Evolutionary conservation across 768 basidiomycete genomes (phyloP).

Genomic region (Serendipita sp.): DNA sequence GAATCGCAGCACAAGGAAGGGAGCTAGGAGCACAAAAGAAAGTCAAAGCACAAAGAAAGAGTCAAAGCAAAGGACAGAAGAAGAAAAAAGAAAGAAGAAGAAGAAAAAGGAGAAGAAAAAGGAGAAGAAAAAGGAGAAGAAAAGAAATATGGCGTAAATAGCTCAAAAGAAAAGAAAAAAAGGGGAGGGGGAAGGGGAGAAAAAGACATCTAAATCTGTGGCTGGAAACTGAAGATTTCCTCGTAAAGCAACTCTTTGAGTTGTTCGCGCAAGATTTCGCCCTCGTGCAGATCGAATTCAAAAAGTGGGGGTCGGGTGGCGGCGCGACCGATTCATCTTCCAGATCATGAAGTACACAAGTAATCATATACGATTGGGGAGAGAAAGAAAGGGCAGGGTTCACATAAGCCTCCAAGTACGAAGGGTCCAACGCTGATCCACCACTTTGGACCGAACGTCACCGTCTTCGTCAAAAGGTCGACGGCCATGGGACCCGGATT

Average conservation of each 20-base stretch:
- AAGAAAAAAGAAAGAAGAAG: not conserved
- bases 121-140: not conserved
- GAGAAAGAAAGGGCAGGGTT: too few relatives aligned
- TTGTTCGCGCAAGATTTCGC: conserved; percentile 58
- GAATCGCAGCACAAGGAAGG: not conserved
- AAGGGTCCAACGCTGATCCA: conserved; percentile 66
- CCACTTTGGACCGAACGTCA: conserved; percentile 97
- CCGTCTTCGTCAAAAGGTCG: conserved; percentile 53
- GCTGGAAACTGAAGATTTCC: conserved; percentile 63
- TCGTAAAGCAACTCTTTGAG: conserved; percentile 69
- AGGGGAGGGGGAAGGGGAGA: not conserved
- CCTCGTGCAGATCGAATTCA: conserved; percentile 72
- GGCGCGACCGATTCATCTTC: conserved; percentile 51
- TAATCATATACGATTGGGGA: not conserved
- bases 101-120: not conserved
- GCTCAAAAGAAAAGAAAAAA: not conserved
- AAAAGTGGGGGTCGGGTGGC: conserved; percentile 36
- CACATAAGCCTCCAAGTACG: not conserved
- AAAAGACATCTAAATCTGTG: conserved; percentile 30
- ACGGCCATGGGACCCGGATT: conserved; percentile 30
- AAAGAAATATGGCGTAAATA: not conserved
- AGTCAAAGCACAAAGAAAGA: too few relatives aligned
- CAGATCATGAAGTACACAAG: conserved; percentile 39
- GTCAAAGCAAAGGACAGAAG: not conserved
- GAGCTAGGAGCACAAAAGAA: not conserved